Percentiles rank a stretch among this genome's conserved stretches.
phyloP scores from a whole-genome alignment of 2,329 filamentous ascomycete species.

The Sporothrix dimorphospora region DNA sequence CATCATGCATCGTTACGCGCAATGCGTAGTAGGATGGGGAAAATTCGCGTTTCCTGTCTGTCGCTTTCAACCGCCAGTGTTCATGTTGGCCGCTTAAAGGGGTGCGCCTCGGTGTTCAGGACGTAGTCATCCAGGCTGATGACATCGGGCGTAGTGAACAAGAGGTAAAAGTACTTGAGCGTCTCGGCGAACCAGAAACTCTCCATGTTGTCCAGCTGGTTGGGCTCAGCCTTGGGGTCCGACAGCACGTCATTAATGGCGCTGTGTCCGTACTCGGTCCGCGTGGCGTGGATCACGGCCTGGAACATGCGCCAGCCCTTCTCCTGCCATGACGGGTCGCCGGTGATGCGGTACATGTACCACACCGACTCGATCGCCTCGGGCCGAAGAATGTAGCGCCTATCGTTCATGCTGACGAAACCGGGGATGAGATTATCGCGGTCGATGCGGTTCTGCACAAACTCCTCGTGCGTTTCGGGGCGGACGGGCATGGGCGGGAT shows the following conservation, averaged over 20 bases:
- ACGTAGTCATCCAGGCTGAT: conserved; percentile 71
- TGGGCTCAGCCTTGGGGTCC: conserved; percentile 37
- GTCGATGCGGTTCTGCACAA: conserved; percentile 50
- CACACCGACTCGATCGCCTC: conserved; percentile 89
- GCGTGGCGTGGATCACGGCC: conserved; percentile 67
- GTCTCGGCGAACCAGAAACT: conserved; percentile 92
- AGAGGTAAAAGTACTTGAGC: conserved; percentile 86
- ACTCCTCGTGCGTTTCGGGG: conserved; percentile 59
- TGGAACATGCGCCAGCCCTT: conserved; percentile 87
- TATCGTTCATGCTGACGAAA: conserved; percentile 50
- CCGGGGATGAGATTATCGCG: conserved; percentile 54
- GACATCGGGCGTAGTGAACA: conserved; percentile 71
- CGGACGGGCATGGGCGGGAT: conserved; percentile 42
- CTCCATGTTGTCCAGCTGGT: conserved; percentile 70
- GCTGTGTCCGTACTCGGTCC: conserved; percentile 68
- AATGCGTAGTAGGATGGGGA: too few species aligned
- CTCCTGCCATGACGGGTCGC: conserved; percentile 73
- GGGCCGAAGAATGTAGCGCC: conserved; percentile 68
- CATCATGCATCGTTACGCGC: neutral
- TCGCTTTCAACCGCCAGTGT: too few species aligned
- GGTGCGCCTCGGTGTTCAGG: conserved; percentile 66
- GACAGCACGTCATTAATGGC: conserved; percentile 67
- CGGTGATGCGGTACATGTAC: conserved; percentile 89
- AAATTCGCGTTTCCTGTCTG: too few species aligned
- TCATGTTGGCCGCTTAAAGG: conserved; percentile 53